Evolutionary conservation across 2,329 filamentous ascomycete genomes (phyloP).

Genomic region (Diplocarpon mali): DNA sequence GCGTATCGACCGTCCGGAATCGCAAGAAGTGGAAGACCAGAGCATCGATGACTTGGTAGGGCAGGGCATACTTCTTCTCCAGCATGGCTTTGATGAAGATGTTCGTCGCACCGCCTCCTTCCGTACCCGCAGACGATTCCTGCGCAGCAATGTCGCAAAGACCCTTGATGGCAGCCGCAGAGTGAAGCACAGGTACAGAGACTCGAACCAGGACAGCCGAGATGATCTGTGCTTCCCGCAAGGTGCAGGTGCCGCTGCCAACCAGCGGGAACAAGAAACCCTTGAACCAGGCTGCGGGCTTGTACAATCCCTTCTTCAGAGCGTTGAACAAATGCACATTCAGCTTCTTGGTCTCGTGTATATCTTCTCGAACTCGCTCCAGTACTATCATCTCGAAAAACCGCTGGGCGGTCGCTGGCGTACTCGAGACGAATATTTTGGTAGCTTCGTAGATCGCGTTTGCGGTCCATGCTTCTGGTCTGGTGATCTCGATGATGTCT

Average conservation of each 20-base stretch:
- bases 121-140: constrained; percentile 70
- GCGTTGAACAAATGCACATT: constrained; percentile 94
- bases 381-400: constrained; percentile 84
- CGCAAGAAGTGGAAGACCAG: constrained; percentile 94
- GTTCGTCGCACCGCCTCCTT: constrained; percentile 85
- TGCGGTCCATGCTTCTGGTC: constrained; percentile 62
- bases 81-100: constrained; percentile 88
- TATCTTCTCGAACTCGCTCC: constrained; percentile 85
- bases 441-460: constrained; percentile 84
- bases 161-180: constrained; percentile 79
- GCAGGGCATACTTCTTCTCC: constrained; percentile 94
- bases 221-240: constrained; percentile 86
- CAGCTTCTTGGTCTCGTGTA: constrained; percentile 86
- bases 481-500: constrained; percentile 73
- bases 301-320: constrained; percentile 85
- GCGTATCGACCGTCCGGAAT: constrained; percentile 62
- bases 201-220: constrained; percentile 76
- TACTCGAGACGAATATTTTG: constrained; percentile 80
- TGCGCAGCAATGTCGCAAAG: constrained; percentile 91
- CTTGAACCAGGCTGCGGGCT: constrained; percentile 94
- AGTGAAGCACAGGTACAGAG: constrained; percentile 83
- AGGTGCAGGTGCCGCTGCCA: constrained; percentile 72
- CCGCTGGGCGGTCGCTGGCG: constrained; percentile 66
- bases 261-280: constrained; percentile 88
- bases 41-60: constrained; percentile 87